Evolutionary conservation across 345 rosid genomes (phyloP).

Genomic region (Kandelia obovata): DNA sequence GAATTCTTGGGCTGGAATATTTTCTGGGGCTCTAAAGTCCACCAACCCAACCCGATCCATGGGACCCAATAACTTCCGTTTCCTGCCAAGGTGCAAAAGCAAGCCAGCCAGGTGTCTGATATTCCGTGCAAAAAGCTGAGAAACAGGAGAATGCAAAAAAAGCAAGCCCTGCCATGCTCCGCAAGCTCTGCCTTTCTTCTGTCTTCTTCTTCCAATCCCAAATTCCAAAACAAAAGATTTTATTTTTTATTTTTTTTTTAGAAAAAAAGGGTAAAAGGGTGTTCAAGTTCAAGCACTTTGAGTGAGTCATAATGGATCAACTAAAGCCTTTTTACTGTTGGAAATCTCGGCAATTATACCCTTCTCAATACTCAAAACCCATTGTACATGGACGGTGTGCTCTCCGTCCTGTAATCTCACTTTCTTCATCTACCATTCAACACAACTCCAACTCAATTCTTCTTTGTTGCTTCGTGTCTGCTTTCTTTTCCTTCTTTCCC

Average conservation of each 20-base stretch:
- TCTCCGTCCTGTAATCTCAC: constrained; percentile 22
- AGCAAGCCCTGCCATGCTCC: neutral
- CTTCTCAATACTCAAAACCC: constrained; percentile 17
- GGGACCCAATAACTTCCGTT: neutral
- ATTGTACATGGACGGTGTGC: constrained; percentile 10
- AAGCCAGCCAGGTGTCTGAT: neutral
- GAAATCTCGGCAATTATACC: constrained; percentile 28
- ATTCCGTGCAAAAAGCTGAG: constrained; percentile 1
- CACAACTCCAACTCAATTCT: neutral
- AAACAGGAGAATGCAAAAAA: neutral
- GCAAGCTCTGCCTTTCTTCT: neutral
- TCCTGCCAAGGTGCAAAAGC: constrained; percentile 2
- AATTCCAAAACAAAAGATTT: neutral
- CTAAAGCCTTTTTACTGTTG: constrained; percentile 30
- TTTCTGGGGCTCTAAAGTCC: too few species aligned
- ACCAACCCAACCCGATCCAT: neutral
- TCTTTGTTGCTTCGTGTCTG: neutral
- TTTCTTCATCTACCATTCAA: neutral
- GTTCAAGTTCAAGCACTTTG: neutral
- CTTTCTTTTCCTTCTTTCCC: constrained; percentile 27
- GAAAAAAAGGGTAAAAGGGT: neutral
- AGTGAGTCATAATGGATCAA: constrained; percentile 1
- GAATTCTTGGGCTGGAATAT: too few species aligned
- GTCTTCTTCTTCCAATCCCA: neutral
- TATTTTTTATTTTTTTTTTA: neutral